phyloP scores from a whole-genome alignment of 148 eudicot species.

The Vaccinium vitisidaea region DNA sequence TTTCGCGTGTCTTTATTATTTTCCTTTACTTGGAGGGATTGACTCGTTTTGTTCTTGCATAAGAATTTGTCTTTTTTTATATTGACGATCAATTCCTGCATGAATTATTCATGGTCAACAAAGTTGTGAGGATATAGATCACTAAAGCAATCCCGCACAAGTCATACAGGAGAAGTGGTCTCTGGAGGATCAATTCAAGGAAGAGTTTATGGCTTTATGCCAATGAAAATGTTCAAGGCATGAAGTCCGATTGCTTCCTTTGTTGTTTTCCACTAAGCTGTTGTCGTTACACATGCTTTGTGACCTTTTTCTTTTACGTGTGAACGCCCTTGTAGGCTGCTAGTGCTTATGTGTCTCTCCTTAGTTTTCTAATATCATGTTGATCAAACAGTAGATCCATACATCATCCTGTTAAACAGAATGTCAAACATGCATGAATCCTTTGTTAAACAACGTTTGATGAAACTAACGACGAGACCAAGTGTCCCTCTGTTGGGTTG shows the following conservation, averaged over 20 bases:
- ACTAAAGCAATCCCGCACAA: slow-evolving; percentile 2
- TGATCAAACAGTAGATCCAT: not conserved
- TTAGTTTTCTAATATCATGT: not conserved
- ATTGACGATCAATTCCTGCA: not conserved
- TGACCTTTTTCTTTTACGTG: not conserved
- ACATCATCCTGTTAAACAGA: not conserved
- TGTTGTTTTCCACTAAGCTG: slow-evolving; percentile 23
- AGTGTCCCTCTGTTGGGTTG: not conserved
- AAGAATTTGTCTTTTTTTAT: too few species aligned
- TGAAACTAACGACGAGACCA: not conserved
- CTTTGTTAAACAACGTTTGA: not conserved
- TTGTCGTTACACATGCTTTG: not conserved
- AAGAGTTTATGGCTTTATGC: not conserved
- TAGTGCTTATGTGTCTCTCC: not conserved
- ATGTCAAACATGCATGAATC: not conserved
- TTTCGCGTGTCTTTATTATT: not conserved
- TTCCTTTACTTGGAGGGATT: not conserved
- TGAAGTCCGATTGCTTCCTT: not conserved
- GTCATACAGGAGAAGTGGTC: slow-evolving; percentile 16
- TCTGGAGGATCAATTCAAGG: slow-evolving; percentile 14
- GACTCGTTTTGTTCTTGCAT: not conserved
- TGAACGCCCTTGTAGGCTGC: not conserved
- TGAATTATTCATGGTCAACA: not conserved
- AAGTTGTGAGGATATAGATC: not conserved
- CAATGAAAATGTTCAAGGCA: not conserved